These are phyloP conservation scores for Alternaria metachromatica DNA, from an alignment of 2,329 filamentous ascomycete species.

Conservation along the genomic window DNA sequence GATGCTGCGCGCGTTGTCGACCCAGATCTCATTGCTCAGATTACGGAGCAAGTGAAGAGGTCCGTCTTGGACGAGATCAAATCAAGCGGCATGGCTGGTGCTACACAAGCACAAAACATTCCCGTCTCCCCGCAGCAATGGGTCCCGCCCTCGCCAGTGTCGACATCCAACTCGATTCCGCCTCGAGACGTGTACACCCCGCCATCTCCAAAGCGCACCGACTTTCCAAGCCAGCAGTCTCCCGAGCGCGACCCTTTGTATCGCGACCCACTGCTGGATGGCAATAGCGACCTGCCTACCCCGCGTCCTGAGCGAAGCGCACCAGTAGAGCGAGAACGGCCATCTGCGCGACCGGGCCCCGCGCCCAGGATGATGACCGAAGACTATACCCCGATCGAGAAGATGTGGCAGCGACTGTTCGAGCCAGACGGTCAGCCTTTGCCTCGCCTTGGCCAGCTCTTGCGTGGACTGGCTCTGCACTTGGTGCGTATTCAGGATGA, in stretches of 20 bases:
- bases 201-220: slow-evolving; percentile 57
- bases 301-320: slow-evolving; percentile 33
- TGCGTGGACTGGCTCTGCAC: slow-evolving; percentile 75
- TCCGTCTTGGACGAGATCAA: slow-evolving; percentile 57
- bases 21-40: slow-evolving; percentile 66
- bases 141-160: slow-evolving; percentile 52
- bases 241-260: slow-evolving; percentile 46
- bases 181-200: slow-evolving; percentile 61
- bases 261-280: slow-evolving; percentile 41
- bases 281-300: slow-evolving; percentile 38
- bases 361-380: slow-evolving; percentile 42
- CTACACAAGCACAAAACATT: slow-evolving; percentile 38
- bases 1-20: slow-evolving; percentile 60
- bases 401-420: slow-evolving; percentile 79
- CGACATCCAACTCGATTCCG: slow-evolving; percentile 57
- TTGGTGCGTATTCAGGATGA: slow-evolving; percentile 60
- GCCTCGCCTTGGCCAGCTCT: slow-evolving; percentile 70
- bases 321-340: slow-evolving; percentile 34
- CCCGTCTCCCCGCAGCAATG: slow-evolving; percentile 46
- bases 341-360: slow-evolving; percentile 35
- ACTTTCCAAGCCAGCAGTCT: slow-evolving; percentile 39
- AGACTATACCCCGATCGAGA: slow-evolving; percentile 60
- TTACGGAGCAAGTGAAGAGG: slow-evolving; percentile 64
- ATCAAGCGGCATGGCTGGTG: slow-evolving; percentile 44
- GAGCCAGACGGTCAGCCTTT: slow-evolving; percentile 72